Evolutionary conservation across 208 protist species (phyloP), one percentile per base, ranked within the genome.

Genomic region (Acanthamoeba rhysodes): DNA sequence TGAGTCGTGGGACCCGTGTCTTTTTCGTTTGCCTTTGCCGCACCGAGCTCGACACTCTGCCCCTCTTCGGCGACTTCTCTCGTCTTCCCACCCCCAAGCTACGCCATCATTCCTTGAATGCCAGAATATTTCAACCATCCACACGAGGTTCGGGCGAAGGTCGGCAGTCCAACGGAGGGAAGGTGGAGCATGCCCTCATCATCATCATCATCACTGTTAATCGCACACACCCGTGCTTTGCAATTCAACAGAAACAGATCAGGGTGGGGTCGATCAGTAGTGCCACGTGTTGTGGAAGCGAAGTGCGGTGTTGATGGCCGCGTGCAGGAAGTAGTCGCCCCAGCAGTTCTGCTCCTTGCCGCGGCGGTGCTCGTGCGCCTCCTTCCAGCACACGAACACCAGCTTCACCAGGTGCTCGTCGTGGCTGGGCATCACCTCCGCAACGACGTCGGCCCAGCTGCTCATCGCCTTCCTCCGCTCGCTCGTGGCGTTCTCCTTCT

Each of bases 401-500:
- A 91, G 57, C n/a, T 91, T 91, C 14, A 91, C 53, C 57, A 91
- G 24, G 32, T 91, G 84, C 45, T 91, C 84, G 37, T 91, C 84
- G 24, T 66, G 29, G 9, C 57, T 57, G 24, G 27, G 45, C 29
- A 91, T 91, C 9, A 91, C 84, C 22, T 64, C 37, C 48, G 27
- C 48, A 27, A 91, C 37, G 84, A 91, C n/a, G 22, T 34, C 57
- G 16, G 20, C 57, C 53, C 84, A 70, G 84, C 53, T n/a, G 22
- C 22, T 24, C 24, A 29, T 91, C 10, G 32, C 32, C 78, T 50
- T 87, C n/a, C 32, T 87, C 32, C 45, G 32, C 78, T 55, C 37
- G 62, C n/a, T 68, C 22, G 20, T n/a, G 3, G 8, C 62, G 20
- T 22, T 68, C 62, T 68, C 62, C n/a, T 68, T 68, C 62, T 22